Evolutionary conservation across 164 flowering plant genomes (phyloP).

Genomic region (Nymphaea thermarum): DNA sequence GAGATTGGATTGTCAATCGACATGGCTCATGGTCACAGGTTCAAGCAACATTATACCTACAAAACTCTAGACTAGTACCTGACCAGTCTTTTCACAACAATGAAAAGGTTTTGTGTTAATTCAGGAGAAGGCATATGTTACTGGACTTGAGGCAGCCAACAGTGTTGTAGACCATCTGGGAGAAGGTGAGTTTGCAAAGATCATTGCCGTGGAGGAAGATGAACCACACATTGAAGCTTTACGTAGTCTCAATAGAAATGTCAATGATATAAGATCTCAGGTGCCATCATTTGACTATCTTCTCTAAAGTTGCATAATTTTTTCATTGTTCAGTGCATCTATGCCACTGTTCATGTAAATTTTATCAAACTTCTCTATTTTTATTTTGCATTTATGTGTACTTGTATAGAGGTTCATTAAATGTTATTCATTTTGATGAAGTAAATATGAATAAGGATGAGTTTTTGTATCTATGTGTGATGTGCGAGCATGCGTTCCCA

Average conservation of each 20-base stretch:
- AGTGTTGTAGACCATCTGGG: conserved; percentile 43
- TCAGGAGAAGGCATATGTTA: conserved; percentile 60
- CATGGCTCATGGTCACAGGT: conserved; percentile 77
- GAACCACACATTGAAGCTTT: conserved; percentile 47
- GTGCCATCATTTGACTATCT: conserved; percentile 39
- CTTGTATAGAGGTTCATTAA: too few relatives aligned
- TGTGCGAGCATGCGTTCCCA: background rate
- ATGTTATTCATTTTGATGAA: background rate
- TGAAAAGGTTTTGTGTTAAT: background rate
- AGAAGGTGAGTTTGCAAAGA: conserved; percentile 54
- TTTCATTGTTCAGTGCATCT: background rate
- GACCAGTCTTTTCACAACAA: background rate
- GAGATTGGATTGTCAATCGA: conserved; percentile 53
- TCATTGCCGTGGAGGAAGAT: conserved; percentile 50
- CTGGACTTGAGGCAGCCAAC: conserved; percentile 67
- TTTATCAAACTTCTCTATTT: too few relatives aligned
- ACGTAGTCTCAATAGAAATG: conserved; percentile 35
- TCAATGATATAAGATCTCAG: conserved; percentile 34
- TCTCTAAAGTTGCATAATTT: conserved; percentile 11
- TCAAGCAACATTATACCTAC: background rate
- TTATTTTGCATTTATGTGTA: background rate
- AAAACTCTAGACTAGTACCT: too few relatives aligned
- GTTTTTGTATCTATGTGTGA: background rate
- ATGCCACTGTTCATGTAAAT: background rate
- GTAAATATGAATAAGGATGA: background rate